Evolutionary conservation across 1,139 yeast species (phyloP).

Genomic region (Zygoascus sp.): DNA sequence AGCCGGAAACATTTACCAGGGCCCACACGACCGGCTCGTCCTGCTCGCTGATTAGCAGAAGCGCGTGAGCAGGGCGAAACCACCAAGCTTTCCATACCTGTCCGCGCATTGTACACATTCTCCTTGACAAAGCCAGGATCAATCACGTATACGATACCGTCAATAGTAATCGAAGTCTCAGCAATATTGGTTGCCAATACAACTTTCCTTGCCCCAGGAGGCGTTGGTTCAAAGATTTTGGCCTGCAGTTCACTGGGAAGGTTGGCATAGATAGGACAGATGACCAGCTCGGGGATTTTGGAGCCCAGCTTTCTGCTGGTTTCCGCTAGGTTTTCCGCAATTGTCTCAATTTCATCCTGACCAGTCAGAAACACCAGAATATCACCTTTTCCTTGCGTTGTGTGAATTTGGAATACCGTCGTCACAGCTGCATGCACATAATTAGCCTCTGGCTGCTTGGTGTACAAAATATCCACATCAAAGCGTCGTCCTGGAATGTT

Average conservation of each 20-base stretch:
- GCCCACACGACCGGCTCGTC: constrained; percentile 95
- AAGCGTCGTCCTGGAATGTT: constrained; percentile 83
- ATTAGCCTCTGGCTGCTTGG: constrained; percentile 84
- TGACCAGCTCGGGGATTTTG: constrained; percentile 57
- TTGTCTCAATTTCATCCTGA: constrained; percentile 86
- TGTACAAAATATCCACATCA: constrained; percentile 84
- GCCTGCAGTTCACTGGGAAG: constrained; percentile 81
- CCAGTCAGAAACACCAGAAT: constrained; percentile 90
- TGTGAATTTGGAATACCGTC: constrained; percentile 74
- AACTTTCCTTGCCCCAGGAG: constrained; percentile 71
- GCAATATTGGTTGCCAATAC: constrained; percentile 96
- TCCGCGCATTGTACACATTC: constrained; percentile 70
- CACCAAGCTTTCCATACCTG: constrained; percentile 87
- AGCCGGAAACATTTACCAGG: constrained; percentile 93
- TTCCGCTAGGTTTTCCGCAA: constrained; percentile 67
- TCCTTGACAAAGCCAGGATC: constrained; percentile 94
- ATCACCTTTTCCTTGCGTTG: constrained; percentile 75
- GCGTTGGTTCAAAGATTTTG: constrained; percentile 83
- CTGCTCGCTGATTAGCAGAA: constrained; percentile 93
- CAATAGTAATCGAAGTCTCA: constrained; percentile 92
- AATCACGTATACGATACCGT: constrained; percentile 82
- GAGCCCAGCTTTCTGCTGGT: constrained; percentile 61
- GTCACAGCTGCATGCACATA: constrained; percentile 85
- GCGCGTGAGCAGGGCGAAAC: constrained; percentile 89
- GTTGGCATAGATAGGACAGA: constrained; percentile 90